Evolutionary conservation across 768 basidiomycete genomes (phyloP).

Genomic region (Rhizopogon roseolus): DNA sequence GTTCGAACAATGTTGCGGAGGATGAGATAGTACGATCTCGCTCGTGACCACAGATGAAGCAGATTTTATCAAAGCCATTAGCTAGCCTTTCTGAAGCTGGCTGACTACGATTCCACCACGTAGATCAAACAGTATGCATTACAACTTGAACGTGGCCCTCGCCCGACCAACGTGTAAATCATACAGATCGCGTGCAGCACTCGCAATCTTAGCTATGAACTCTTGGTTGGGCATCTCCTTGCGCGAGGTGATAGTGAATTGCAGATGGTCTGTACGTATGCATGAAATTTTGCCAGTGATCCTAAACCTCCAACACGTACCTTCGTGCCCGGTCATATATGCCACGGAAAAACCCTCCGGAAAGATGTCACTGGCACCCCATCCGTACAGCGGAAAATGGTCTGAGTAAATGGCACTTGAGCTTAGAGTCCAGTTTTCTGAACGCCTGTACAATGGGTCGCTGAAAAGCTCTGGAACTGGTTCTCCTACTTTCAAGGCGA

Average conservation of each 20-base stretch:
- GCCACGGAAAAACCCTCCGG: conserved; percentile 92
- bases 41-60: no score
- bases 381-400: conserved; percentile 81
- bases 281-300: neutral
- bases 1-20: no score
- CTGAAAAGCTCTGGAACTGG: conserved; percentile 63
- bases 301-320: conserved; percentile 33
- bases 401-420: conserved; percentile 85
- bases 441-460: conserved; percentile 69
- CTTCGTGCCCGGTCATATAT: conserved; percentile 87
- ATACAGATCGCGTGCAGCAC: conserved; percentile 66
- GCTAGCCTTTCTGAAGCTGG: conserved; percentile 44
- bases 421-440: conserved; percentile 82
- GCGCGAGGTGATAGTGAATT: conserved; percentile 85
- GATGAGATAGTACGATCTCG: no score
- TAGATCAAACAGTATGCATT: no score
- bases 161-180: conserved; percentile 38
- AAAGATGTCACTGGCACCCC: conserved; percentile 94
- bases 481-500: conserved; percentile 58
- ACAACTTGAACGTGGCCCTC: conserved; percentile 31
- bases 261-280: conserved; percentile 57
- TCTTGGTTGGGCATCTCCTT: conserved; percentile 76
- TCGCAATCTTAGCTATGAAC: conserved; percentile 66
- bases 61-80: conserved; percentile 19
- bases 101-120: no score